Percentiles rank a stretch among this genome's conserved stretches.
These are phyloP conservation scores for Coccomyxa sp. DNA, from an alignment of 139 green algal genomes.

Conservation along the genomic window DNA sequence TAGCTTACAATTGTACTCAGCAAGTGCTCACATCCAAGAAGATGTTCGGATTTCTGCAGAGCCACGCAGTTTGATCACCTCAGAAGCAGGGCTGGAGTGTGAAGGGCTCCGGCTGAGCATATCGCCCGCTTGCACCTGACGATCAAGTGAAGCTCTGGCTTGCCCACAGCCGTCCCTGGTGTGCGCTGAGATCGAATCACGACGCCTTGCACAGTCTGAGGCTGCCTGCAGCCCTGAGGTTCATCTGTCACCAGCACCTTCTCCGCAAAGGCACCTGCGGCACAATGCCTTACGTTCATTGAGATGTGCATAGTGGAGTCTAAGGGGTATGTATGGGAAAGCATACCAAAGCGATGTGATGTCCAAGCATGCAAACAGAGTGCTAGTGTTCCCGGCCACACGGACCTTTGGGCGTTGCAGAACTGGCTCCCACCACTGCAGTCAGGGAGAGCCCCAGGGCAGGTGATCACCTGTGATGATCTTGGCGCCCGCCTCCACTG, in stretches of 20 bases:
- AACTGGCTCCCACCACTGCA: neutral
- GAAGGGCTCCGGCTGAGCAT: slow-evolving; percentile 36
- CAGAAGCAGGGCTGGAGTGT: slow-evolving; percentile 64
- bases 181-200: neutral
- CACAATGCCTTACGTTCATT: too few relatives aligned
- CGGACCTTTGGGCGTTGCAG: neutral
- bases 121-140: slow-evolving; percentile 23
- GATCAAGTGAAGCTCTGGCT: neutral
- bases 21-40: too few relatives aligned
- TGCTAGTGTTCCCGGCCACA: neutral
- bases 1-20: too few relatives aligned
- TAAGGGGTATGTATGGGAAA: neutral
- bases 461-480: slow-evolving; percentile 41
- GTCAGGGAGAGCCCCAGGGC: neutral
- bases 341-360: neutral
- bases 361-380: neutral
- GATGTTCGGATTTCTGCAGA: too few relatives aligned
- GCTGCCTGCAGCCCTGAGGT: neutral
- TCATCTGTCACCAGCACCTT: slow-evolving; percentile 17
- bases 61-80: too few relatives aligned
- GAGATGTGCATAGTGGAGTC: neutral
- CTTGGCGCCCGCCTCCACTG: slow-evolving; percentile 34
- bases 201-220: neutral
- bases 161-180: neutral
- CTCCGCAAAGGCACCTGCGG: slow-evolving; percentile 30